Percentiles rank a stretch among this genome's conserved stretches.
These are phyloP conservation scores for Podaxis carcinomalis DNA, from an alignment of 768 basidiomycete species.

Conservation along the genomic window DNA sequence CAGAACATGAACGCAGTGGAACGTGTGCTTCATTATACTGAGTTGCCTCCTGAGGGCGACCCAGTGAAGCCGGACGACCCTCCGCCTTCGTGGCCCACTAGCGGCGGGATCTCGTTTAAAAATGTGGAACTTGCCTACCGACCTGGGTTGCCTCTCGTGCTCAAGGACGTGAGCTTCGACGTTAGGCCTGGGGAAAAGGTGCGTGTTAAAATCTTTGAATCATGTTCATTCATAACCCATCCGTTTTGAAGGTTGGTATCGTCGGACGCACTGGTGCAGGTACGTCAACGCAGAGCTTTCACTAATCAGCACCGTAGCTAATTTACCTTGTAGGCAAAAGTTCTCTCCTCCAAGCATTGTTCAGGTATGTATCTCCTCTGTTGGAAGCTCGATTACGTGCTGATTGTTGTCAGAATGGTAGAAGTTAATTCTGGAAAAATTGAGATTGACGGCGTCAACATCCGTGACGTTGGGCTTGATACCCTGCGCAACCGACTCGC, in stretches of 20 bases:
- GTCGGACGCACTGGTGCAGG: constrained; percentile 47
- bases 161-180: constrained; percentile 55
- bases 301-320: neutral
- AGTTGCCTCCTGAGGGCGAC: constrained; percentile 56
- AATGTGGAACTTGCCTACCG: constrained; percentile 59
- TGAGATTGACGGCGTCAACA: constrained; percentile 53
- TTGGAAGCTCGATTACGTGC: neutral
- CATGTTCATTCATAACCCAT: neutral
- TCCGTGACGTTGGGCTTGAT: constrained; percentile 49
- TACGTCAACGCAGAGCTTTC: constrained; percentile 1
- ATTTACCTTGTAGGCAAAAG: constrained; percentile 41
- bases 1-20: constrained; percentile 75
- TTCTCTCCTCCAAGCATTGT: constrained; percentile 52
- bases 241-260: constrained; percentile 33
- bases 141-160: constrained; percentile 57
- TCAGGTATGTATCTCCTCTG: constrained; percentile 32
- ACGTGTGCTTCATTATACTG: constrained; percentile 63
- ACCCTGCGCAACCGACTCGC: constrained; percentile 49
- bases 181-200: constrained; percentile 66
- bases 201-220: neutral
- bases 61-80: constrained; percentile 39
- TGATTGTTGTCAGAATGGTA: constrained; percentile 39
- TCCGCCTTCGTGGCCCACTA: constrained; percentile 42
- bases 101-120: constrained; percentile 51
- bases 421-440: constrained; percentile 57